Evolutionary conservation across 345 rosid species (phyloP).

Genomic region (Barbarea vulgaris): DNA sequence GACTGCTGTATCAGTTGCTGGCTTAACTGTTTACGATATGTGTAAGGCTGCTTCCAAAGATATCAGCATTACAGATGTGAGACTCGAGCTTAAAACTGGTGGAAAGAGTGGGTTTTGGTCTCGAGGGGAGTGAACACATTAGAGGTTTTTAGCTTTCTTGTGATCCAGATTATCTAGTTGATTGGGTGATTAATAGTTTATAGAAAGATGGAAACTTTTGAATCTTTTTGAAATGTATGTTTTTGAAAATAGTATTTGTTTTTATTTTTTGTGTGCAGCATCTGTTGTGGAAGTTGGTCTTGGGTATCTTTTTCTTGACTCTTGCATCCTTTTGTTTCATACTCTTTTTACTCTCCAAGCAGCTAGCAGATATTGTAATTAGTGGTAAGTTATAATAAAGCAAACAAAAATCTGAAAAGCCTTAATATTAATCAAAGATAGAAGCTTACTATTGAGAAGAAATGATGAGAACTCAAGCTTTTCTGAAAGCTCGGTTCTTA

Average conservation of each 20-base stretch:
- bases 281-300: conserved; percentile 66
- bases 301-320: conserved; percentile 69
- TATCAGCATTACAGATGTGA: conserved; percentile 58
- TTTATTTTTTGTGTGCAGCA: conserved; percentile 65
- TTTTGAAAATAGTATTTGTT: too few relatives aligned
- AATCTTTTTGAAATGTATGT: too few relatives aligned
- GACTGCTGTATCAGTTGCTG: conserved; percentile 81
- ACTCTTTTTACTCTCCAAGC: not conserved
- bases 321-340: conserved; percentile 62
- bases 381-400: not conserved
- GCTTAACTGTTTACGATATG: conserved; percentile 94
- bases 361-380: not conserved
- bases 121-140: conserved; percentile 45
- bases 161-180: not conserved
- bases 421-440: conserved; percentile 56
- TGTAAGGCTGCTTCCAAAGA: conserved; percentile 97
- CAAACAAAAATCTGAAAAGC: conserved; percentile 17
- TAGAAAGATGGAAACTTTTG: not conserved
- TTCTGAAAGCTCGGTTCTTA: conserved; percentile 37
- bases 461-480: conserved; percentile 44
- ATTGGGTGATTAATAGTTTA: not conserved
- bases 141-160: conserved; percentile 17
- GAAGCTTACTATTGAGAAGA: conserved; percentile 54
- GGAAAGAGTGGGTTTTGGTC: conserved; percentile 88
- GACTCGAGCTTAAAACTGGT: conserved; percentile 75